Conservation (phyloP, 495 filamentous ascomycete species). For the Neurospora cerealis region DNA sequence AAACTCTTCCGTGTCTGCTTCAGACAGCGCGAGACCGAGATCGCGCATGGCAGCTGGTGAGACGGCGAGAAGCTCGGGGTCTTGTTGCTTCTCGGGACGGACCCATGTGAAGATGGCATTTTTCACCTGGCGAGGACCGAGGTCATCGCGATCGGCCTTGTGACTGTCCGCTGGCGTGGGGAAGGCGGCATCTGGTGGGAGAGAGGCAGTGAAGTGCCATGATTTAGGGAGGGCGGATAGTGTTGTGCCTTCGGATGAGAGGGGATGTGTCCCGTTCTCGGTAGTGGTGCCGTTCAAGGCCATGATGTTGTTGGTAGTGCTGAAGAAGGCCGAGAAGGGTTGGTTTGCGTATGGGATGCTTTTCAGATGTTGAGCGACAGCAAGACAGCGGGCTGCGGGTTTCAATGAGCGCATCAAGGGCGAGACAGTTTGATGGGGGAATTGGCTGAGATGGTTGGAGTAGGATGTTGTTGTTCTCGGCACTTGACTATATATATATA, state of each 20-base stretch:
- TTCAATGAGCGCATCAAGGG: conserved; percentile 19
- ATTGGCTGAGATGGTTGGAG: neutral
- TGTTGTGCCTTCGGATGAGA: conserved; percentile 22
- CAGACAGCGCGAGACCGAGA: conserved; percentile 57
- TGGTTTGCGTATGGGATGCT: conserved; percentile 2
- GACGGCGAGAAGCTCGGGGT: conserved; percentile 69
- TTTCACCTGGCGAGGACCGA: conserved; percentile 77
- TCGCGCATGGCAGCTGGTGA: conserved; percentile 69
- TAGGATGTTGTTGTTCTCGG: neutral
- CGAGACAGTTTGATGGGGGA: neutral
- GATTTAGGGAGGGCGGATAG: conserved; percentile 74
- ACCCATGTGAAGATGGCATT: conserved; percentile 86
- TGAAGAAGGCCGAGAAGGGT: conserved; percentile 15
- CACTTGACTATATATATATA: neutral
- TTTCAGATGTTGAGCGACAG: conserved; percentile 17
- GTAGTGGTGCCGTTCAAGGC: conserved; percentile 11
- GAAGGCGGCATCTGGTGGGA: conserved; percentile 70
- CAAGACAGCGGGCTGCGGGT: conserved; percentile 20
- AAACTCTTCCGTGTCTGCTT: conserved; percentile 67
- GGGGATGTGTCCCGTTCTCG: conserved; percentile 5
- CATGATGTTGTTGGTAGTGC: conserved; percentile 12
- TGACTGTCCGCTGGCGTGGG: conserved; percentile 73
- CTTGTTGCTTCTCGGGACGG: conserved; percentile 58
- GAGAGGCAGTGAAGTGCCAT: conserved; percentile 68
- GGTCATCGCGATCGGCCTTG: conserved; percentile 60